A percentile compares a stretch with the other conserved stretches of the same genome.
phyloP scores from a whole-genome alignment of 106 monocot genomes.

The Ottelia alismoides region DNA sequence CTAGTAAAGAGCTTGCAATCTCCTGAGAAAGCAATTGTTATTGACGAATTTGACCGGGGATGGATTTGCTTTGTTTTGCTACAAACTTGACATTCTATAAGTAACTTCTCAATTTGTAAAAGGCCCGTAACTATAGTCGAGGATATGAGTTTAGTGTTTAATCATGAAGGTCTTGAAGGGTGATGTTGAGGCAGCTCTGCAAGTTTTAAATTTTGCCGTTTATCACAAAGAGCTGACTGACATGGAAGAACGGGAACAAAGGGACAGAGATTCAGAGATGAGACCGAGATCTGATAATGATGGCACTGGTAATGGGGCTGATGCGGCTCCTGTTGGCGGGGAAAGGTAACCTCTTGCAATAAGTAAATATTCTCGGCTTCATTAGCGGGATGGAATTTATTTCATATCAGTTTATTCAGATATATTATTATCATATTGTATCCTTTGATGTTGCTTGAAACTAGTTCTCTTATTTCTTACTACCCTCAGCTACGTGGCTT shows the following conservation, averaged over 20 bases:
- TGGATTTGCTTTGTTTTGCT: too few species aligned
- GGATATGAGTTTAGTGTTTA: too few species aligned
- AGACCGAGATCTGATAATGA: constrained; percentile 67
- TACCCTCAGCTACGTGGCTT: not conserved
- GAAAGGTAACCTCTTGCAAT: constrained; percentile 24
- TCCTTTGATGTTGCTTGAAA: not conserved
- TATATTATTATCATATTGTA: not conserved
- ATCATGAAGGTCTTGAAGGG: constrained; percentile 53
- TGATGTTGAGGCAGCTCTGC: constrained; percentile 84
- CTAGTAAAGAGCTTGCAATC: too few species aligned
- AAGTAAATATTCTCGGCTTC: not conserved
- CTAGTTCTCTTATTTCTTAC: not conserved
- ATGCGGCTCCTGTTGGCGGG: constrained; percentile 14
- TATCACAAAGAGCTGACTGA: constrained; percentile 97
- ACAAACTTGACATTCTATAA: too few species aligned
- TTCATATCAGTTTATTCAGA: not conserved
- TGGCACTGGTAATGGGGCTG: constrained; percentile 15
- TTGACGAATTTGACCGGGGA: too few species aligned
- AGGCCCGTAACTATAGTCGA: too few species aligned
- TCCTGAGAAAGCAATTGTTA: too few species aligned
- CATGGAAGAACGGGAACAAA: constrained; percentile 87
- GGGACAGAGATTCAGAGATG: constrained; percentile 70
- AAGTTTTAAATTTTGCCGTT: constrained; percentile 90
- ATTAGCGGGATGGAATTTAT: not conserved
- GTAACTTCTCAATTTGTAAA: too few species aligned